phyloP scores from a whole-genome alignment of 208 protist species.

The Tetramitus jugosus region DNA sequence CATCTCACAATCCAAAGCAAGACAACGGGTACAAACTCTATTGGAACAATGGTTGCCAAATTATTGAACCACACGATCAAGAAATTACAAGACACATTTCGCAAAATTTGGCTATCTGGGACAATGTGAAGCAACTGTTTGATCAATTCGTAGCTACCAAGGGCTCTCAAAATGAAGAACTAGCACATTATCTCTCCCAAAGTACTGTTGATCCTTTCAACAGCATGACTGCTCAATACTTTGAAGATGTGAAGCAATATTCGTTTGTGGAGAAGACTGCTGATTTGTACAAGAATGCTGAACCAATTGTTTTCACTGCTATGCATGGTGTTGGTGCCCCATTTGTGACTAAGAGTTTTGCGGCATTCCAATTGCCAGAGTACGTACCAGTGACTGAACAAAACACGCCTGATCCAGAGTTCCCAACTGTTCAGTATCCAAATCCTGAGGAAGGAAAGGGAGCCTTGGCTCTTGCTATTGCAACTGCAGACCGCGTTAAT shows the following conservation, averaged over 20 bases:
- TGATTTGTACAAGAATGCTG: background rate
- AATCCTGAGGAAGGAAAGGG: slow-evolving; percentile 95
- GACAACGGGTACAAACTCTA: slow-evolving; percentile 99
- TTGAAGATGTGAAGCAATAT: background rate
- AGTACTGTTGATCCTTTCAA: background rate
- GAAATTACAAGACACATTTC: slow-evolving; percentile 75
- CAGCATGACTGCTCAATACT: background rate
- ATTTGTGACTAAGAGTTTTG: slow-evolving; percentile 59
- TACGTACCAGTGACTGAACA: slow-evolving; percentile 67
- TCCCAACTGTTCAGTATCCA: slow-evolving; percentile 91
- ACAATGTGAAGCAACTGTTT: slow-evolving; percentile 19
- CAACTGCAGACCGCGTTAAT: slow-evolving; percentile 52
- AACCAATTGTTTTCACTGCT: slow-evolving; percentile 49
- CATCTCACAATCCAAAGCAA: slow-evolving; percentile 96
- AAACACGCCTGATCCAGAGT: slow-evolving; percentile 85
- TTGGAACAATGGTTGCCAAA: slow-evolving; percentile 86
- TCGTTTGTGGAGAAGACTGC: no score
- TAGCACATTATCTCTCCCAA: background rate
- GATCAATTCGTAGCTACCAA: background rate
- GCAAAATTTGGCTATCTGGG: slow-evolving; percentile 65
- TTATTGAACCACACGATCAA: slow-evolving; percentile 85
- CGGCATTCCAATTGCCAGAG: slow-evolving; percentile 51
- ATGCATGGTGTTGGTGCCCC: slow-evolving; percentile 87
- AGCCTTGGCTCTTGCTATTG: slow-evolving; percentile 70
- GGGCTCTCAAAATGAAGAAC: no score